Evolutionary conservation across 2,329 filamentous ascomycete species (phyloP).

Genomic region (Helotiales sp.): DNA sequence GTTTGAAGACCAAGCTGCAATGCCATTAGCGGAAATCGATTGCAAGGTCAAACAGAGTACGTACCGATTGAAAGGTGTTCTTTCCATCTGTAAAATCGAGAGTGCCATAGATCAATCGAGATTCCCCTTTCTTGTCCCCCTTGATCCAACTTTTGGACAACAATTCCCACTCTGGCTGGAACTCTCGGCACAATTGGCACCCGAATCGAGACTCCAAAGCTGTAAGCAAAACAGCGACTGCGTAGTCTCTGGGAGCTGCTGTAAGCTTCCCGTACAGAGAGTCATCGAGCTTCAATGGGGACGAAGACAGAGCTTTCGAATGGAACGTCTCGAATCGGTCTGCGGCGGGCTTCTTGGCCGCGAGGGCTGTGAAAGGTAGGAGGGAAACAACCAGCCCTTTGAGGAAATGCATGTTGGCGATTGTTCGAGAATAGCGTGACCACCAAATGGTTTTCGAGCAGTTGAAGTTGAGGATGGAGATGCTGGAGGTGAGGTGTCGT

Average conservation of each 20-base stretch:
- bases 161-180: constrained; percentile 93
- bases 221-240: constrained; percentile 81
- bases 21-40: constrained; percentile 17
- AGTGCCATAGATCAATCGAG: constrained; percentile 77
- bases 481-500: neutral
- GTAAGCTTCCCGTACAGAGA: constrained; percentile 77
- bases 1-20: constrained; percentile 87
- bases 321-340: constrained; percentile 76
- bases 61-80: constrained; percentile 83
- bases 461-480: constrained; percentile 3
- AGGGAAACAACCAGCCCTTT: constrained; percentile 66
- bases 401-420: constrained; percentile 69
- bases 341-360: constrained; percentile 65
- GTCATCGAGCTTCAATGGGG: constrained; percentile 81
- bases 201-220: constrained; percentile 83
- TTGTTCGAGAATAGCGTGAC: constrained; percentile 13
- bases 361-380: constrained; percentile 63
- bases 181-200: constrained; percentile 85
- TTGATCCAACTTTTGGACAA: constrained; percentile 85
- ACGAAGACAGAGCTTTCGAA: constrained; percentile 65
- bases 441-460: neutral
- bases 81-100: constrained; percentile 89
- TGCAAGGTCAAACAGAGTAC: constrained; percentile 16
- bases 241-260: constrained; percentile 79
- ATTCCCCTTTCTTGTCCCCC: constrained; percentile 77